Evolutionary conservation across 495 filamentous ascomycete genomes (phyloP), one percentile per base, ranked within the genome.

Genomic region (Daldinia loculata): DNA sequence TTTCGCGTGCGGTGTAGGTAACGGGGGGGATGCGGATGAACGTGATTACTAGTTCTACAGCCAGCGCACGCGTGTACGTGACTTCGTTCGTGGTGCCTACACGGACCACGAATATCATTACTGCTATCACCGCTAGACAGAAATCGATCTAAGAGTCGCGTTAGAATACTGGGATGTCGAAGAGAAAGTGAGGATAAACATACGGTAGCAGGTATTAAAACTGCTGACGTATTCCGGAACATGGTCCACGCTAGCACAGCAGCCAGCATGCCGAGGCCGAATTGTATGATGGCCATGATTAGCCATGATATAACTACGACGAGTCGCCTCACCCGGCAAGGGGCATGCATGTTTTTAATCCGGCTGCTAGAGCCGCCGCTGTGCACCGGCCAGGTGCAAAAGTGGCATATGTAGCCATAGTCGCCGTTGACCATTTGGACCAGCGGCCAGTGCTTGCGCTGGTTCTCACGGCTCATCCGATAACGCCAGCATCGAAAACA

Each of bases 401-500:
- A 77, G 48, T 77, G 75, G 34, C 75, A 77, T 50, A 77, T 74
- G 61, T 77, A 76, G 56, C 75, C 75, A n/a, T 72, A 68, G 22
- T 72, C 70, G 43, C 75, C 75, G 43, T 77, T 76, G 43, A 51
- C 75, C 51, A 76, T 71, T 57, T 69, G 55, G 0, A 77, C 66
- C 17, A 77, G 51, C 5, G 75, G 75, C 75, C 73, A 77, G 5
- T 75, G 75, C 62, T 77, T 77, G 59, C 69, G 71, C 38, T 64
- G 58, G 41, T 71, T 66, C 24, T 75, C 73, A 8, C 58, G 58
- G 30, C 61, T 74, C 45, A 75, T 48, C 26, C 68, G 75, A 32
- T 57, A 67, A 14, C 74, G 69, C 75, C 75, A 77, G 41, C 75
- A 77, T 19, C 74, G 75, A 19, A 77, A 77, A 48, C 75, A 77